Conservation (phyloP, 2,329 filamentous ascomycete genomes). For the Gnomoniopsis smithogilvyi region DNA sequence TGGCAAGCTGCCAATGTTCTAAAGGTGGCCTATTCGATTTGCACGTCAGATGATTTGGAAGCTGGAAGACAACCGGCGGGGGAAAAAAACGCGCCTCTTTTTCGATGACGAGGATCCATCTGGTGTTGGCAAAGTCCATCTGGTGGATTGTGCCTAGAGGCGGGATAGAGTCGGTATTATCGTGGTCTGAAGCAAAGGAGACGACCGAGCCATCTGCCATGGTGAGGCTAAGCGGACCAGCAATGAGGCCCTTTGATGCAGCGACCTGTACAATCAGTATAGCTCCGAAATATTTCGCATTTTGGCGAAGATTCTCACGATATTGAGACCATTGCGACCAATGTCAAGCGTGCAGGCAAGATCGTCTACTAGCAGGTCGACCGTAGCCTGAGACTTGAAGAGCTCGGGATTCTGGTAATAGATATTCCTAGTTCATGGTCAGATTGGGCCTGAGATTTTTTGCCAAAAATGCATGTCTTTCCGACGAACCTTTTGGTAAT, state of each 20-base stretch:
- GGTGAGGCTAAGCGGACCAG: constrained; percentile 50
- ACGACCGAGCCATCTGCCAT: constrained; percentile 27
- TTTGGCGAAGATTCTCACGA: constrained; percentile 46
- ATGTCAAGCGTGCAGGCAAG: constrained; percentile 67
- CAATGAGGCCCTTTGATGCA: constrained; percentile 68
- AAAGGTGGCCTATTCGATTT: constrained; percentile 62
- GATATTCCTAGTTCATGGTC: constrained; percentile 59
- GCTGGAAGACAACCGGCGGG: background rate
- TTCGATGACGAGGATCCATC: constrained; percentile 73
- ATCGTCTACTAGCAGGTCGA: constrained; percentile 72
- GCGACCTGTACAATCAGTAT: constrained; percentile 53
- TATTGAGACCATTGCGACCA: constrained; percentile 63
- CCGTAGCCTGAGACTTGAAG: constrained; percentile 65
- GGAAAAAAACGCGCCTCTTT: constrained; percentile 59
- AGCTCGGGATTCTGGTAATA: constrained; percentile 75
- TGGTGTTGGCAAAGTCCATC: constrained; percentile 45
- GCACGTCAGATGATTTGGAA: constrained; percentile 16
- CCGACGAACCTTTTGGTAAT: constrained; percentile 58
- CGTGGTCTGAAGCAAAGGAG: constrained; percentile 24
- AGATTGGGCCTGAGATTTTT: background rate
- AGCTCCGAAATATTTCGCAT: background rate
- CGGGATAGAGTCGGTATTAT: constrained; percentile 53
- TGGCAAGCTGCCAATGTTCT: constrained; percentile 57
- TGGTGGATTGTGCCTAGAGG: constrained; percentile 43
- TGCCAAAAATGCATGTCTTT: background rate